Percentiles rank a stretch among this genome's conserved stretches.
These are phyloP conservation scores for Vinca major DNA, from an alignment of 305 asterid genomes.

Conservation along the genomic window DNA sequence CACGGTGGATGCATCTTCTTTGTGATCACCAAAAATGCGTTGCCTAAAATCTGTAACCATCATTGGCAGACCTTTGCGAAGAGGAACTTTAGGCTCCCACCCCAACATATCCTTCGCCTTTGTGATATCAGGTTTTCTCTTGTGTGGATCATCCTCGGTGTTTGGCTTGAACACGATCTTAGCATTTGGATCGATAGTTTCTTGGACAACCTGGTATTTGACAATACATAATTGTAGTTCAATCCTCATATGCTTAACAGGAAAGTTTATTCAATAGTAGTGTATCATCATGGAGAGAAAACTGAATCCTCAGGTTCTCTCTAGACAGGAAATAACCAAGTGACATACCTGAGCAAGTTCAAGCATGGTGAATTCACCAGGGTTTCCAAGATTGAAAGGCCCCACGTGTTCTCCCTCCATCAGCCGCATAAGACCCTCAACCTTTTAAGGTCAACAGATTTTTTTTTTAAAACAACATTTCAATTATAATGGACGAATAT, in stretches of 20 bases:
- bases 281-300: no score
- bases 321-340: no score
- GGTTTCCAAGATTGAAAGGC: constrained; percentile 94
- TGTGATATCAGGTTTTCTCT: constrained; percentile 84
- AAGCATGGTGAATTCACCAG: constrained; percentile 96
- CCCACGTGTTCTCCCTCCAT: constrained; percentile 99
- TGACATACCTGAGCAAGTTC: constrained; percentile 79
- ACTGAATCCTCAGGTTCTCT: no score
- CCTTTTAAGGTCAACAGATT: constrained; percentile 10
- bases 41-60: constrained; percentile 92
- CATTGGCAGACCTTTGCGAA: constrained; percentile 77
- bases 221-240: not conserved
- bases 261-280: no score
- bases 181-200: constrained; percentile 83
- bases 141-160: constrained; percentile 97
- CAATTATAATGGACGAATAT: no score
- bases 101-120: constrained; percentile 80
- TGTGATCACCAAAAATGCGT: constrained; percentile 78
- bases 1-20: constrained; percentile 24
- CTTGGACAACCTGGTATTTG: constrained; percentile 71
- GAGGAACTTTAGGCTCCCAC: constrained; percentile 89
- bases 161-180: constrained; percentile 74
- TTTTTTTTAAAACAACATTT: no score
- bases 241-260: no score
- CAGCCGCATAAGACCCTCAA: constrained; percentile 85